These are phyloP conservation scores for Artemisia princeps DNA, from an alignment of 140 eudicot genomes.

Conservation along the genomic window DNA sequence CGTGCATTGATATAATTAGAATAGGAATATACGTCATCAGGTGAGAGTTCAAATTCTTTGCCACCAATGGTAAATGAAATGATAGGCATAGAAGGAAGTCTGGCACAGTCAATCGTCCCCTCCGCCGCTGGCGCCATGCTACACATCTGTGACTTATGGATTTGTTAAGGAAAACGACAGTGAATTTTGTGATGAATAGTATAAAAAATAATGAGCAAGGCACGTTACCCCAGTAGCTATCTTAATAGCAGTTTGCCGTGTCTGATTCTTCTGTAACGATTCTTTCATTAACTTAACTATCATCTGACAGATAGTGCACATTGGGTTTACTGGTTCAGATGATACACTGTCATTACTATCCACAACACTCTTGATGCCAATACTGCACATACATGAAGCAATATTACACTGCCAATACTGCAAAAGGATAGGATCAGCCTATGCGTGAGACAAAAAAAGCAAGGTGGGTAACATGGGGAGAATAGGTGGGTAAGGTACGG, in stretches of 20 bases:
- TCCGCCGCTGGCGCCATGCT: constrained; percentile 13
- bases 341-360: not conserved
- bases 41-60: constrained; percentile 27
- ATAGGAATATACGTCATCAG: constrained; percentile 6
- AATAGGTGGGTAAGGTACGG: not conserved
- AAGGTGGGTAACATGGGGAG: too few species aligned
- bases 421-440: not conserved
- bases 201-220: not conserved
- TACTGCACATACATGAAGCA: not conserved
- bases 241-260: not conserved
- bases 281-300: not conserved
- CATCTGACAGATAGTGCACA: not conserved
- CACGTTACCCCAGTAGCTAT: not conserved
- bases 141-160: constrained; percentile 22
- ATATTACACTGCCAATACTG: not conserved
- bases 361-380: constrained; percentile 5
- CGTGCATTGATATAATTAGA: not conserved
- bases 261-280: not conserved
- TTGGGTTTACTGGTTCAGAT: not conserved
- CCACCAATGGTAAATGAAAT: constrained; percentile 31
- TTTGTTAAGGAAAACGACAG: not conserved
- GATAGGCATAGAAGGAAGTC: constrained; percentile 26
- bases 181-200: not conserved
- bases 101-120: constrained; percentile 25
- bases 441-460: not conserved